A percentile compares a stretch with the other conserved stretches of the same genome.
These are phyloP conservation scores for Leccinum griseonigrum DNA, from an alignment of 1,284 basidiomycete species.

Conservation along the genomic window DNA sequence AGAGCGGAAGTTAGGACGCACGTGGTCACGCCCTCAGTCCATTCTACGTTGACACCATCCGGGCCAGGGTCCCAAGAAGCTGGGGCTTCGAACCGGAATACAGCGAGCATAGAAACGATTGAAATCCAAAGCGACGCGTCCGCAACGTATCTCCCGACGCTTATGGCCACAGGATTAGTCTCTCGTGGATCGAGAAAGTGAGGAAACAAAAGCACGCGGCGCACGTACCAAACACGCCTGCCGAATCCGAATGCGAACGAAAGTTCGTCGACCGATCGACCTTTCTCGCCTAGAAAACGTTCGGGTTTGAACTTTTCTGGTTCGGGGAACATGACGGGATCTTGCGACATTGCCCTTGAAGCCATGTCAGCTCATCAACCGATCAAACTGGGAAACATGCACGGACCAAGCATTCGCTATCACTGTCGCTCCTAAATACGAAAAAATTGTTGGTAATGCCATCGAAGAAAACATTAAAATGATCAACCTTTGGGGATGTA, in stretches of 20 bases:
- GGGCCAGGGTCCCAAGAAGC: constrained; percentile 20
- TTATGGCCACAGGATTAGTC: background rate
- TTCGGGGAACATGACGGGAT: constrained; percentile 40
- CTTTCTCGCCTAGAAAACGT: constrained; percentile 33
- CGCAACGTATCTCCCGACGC: constrained; percentile 31
- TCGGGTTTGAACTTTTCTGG: constrained; percentile 44
- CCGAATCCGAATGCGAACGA: constrained; percentile 47
- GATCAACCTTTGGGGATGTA: constrained; percentile 39
- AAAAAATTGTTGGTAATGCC: background rate
- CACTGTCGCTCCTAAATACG: constrained; percentile 21
- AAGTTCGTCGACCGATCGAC: constrained; percentile 36
- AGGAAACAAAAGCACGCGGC: background rate
- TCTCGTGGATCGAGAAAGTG: background rate
- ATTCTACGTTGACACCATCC: constrained; percentile 23
- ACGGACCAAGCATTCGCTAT: constrained; percentile 24
- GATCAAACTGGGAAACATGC: background rate
- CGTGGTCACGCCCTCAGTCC: constrained; percentile 26
- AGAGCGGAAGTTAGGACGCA: constrained; percentile 9
- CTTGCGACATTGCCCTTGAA: constrained; percentile 43
- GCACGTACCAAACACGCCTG: constrained; percentile 38
- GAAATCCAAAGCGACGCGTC: background rate
- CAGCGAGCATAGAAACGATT: background rate
- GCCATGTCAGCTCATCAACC: background rate
- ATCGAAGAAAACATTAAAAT: background rate
- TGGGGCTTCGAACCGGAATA: background rate